Base-by-base conservation (phyloP, 1,284 basidiomycete genomes). In the Sporisorium iseilematis-ciliati region DNA sequence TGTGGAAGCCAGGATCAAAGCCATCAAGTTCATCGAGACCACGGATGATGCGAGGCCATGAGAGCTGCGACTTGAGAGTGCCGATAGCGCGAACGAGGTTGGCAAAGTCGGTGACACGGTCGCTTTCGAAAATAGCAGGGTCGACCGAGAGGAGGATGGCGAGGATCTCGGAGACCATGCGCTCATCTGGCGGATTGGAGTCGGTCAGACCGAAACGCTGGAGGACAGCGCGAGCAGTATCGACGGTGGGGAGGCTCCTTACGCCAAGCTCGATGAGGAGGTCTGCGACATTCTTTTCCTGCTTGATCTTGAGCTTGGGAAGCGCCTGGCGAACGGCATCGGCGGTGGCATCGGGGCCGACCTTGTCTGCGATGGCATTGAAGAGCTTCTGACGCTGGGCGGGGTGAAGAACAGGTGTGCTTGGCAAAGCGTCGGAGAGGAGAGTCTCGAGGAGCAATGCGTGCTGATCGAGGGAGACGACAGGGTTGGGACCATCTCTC, bases 381-480 rank as follows among this genome's bases (percentile, higher is more conserved):
- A 85, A 73, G 35, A 85, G 64, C 7, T 67, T 67, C 42, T 80
- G 69, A 18, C 79, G 75, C 40, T 83, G 78, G 14, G 75, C 74
- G 25, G 77, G 75, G 49, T 71, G 68, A 33, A 84, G 59, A 20
- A 80, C 53, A 7, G 77, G 71, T 5, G 77, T 63, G 53, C 62
- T 73, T 29, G 70, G 67, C 7, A 65, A 49, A n/a, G 66, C 71
- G 31, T 83, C 77, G 65, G 72, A 75, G 49, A 82, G 68, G 29
- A 79, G 71, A 11, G 70, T 72, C 58, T 65, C 73, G 69, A 95
- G 88, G 65, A 95, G 88, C 84, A 93, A 92, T 58, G 91, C 88
- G 86, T 94, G 89, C 77, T 95, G 88, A 86, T 92, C 92, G 65
- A 90, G 89, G 62, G 92, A 88, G 81, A 93, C 92, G 58, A 88